Evolutionary conservation across 768 basidiomycete genomes (phyloP).

Genomic region (Tulasnella sp.): DNA sequence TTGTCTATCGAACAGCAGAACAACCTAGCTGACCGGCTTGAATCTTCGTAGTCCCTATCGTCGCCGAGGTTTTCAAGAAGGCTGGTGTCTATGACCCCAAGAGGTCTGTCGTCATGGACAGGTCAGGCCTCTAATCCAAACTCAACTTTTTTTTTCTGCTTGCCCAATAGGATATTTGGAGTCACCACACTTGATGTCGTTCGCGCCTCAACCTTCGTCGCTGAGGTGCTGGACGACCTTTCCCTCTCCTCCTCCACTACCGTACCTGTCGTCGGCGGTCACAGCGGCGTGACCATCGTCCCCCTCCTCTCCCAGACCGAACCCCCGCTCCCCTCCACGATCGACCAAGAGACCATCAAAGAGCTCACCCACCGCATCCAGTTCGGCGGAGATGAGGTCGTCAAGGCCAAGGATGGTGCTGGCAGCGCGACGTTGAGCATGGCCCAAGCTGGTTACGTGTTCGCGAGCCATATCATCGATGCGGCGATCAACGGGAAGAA

Average conservation of each 20-base stretch:
- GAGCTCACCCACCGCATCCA: constrained; percentile 76
- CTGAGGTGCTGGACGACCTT: constrained; percentile 59
- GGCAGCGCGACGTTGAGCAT: constrained; percentile 96
- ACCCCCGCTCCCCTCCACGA: constrained; percentile 53
- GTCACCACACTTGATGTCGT: constrained; percentile 97
- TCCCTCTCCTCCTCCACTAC: constrained; percentile 48
- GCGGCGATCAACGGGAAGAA: constrained; percentile 65
- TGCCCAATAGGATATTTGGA: constrained; percentile 73
- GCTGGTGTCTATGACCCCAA: constrained; percentile 84
- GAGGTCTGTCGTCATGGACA: constrained; percentile 37
- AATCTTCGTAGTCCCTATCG: constrained; percentile 74
- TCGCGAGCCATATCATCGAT: constrained; percentile 68
- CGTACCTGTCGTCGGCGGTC: constrained; percentile 90
- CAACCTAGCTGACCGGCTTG: neutral
- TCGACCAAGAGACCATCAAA: constrained; percentile 40
- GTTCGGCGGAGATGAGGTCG: constrained; percentile 95
- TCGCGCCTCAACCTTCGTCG: constrained; percentile 91
- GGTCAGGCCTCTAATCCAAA: neutral
- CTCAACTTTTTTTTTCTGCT: too few relatives aligned
- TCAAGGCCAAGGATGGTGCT: constrained; percentile 89
- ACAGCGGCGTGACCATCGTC: constrained; percentile 89
- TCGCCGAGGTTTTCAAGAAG: constrained; percentile 91
- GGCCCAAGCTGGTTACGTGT: constrained; percentile 91
- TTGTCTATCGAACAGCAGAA: too few relatives aligned
- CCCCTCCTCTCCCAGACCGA: constrained; percentile 88